Base-by-base conservation (phyloP, 1,284 basidiomycete genomes). In the Hortiboletus rubellus region DNA sequence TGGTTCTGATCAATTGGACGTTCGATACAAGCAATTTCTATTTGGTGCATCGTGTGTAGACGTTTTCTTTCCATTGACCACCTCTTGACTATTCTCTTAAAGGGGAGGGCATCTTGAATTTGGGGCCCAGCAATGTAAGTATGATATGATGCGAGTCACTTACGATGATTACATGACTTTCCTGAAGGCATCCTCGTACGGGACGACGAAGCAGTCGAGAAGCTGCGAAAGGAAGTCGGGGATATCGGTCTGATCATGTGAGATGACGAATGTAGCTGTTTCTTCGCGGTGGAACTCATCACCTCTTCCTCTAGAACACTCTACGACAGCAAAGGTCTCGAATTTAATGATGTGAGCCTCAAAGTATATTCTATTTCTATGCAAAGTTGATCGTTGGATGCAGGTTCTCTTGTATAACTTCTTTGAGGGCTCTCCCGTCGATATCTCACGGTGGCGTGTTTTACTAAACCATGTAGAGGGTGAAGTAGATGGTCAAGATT, bases 381-480 rank as follows among this genome's bases (percentile, higher is more conserved):
- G 15, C 6, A 36, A 5, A 36, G 40, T 24, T 64, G 11, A 69
- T 36, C 1, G 2, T 37, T 12, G 30, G 38, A 56, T 43, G 11
- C 63, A 89, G 85, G 87, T 91, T 5, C 73, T 91, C 2, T 65
- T 91, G 2, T 89, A 84, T 63, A 82, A 89, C 58, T 89, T 89
- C 69, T 90, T 90, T 61, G 76, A 82, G 42, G 86, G 89, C 62
- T 89, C 87, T 0, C 66, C 68, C 0, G 74, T 80, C 0, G 77
- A 79, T 38, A 43, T 69, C 2, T 70, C 78, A 0, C 81, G 82
- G 54, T 90, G 87, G 87, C 76, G 85, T 10, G 72, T 86, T 0
- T 69, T 90, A 15, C 66, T 87, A n/a, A 81, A 81, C 43, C 75
- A 71, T 0, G 46, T 80, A 1, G 64, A 74, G 10, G 63, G 66